These are phyloP conservation scores for Phytophthora lateralis DNA, from an alignment of 352 stramenopile genomes.

Conservation along the genomic window DNA sequence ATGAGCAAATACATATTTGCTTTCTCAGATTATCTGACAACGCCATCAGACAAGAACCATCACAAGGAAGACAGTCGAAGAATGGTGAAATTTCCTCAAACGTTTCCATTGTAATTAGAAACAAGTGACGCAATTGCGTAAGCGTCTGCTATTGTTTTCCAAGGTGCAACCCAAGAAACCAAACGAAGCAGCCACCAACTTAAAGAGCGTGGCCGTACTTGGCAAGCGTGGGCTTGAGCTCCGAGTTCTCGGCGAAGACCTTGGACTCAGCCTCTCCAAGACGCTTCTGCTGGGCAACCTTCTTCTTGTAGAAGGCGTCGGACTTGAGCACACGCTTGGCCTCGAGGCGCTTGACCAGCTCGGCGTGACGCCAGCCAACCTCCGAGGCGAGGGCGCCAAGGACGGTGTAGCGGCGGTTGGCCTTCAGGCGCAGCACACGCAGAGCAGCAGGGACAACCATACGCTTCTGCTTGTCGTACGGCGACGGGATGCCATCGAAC, in stretches of 20 bases:
- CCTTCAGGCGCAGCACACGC: constrained; percentile 94
- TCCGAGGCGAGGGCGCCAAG: constrained; percentile 95
- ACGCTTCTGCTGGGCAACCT: constrained; percentile 93
- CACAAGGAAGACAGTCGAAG: neutral
- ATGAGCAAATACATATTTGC: neutral
- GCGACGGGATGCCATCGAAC: constrained; percentile 98
- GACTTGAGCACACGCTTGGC: constrained; percentile 94
- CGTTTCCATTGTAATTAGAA: constrained; percentile 45
- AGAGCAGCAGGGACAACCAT: constrained; percentile 98
- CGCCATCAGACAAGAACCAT: neutral
- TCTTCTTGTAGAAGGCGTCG: constrained; percentile 98
- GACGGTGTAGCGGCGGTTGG: constrained; percentile 94
- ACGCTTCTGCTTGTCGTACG: constrained; percentile 99
- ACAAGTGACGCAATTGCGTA: constrained; percentile 26
- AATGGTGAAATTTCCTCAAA: constrained; percentile 37
- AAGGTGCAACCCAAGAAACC: constrained; percentile 34
- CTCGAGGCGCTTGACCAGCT: constrained; percentile 95
- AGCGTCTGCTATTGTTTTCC: constrained; percentile 34
- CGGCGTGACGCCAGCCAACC: constrained; percentile 97
- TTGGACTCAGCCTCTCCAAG: constrained; percentile 87
- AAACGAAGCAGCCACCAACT: constrained; percentile 32
- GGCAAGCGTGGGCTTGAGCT: constrained; percentile 87
- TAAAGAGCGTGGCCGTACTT: constrained; percentile 84
- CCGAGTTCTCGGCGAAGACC: constrained; percentile 85
- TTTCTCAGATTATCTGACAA: neutral